These are phyloP conservation scores for Aspergillus oerlinghausenensis DNA, from an alignment of 2,329 filamentous ascomycete genomes.

Conservation along the genomic window DNA sequence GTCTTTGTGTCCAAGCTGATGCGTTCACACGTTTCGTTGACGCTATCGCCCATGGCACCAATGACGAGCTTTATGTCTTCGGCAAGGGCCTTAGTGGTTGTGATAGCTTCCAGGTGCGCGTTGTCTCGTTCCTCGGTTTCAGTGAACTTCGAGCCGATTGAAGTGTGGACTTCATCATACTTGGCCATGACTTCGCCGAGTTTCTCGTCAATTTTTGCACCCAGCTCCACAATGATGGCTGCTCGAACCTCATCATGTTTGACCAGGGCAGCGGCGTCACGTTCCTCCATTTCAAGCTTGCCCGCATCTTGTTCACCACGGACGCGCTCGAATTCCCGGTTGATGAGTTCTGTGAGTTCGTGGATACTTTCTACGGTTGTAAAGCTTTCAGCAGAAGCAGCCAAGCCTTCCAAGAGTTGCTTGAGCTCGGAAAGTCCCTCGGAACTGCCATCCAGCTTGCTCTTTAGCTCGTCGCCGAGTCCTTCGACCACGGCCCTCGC, in stretches of 20 bases:
- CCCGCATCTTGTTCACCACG: slow-evolving; percentile 72
- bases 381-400: slow-evolving; percentile 51
- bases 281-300: slow-evolving; percentile 71
- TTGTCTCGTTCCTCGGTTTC: slow-evolving; percentile 68
- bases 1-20: slow-evolving; percentile 83
- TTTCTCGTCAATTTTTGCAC: slow-evolving; percentile 66
- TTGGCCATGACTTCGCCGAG: slow-evolving; percentile 77
- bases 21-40: slow-evolving; percentile 79
- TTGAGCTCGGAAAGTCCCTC: slow-evolving; percentile 58
- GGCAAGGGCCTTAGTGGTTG: slow-evolving; percentile 70
- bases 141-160: slow-evolving; percentile 68
- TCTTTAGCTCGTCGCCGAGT: slow-evolving; percentile 70
- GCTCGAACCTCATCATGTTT: slow-evolving; percentile 59
- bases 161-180: slow-evolving; percentile 77
- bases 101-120: slow-evolving; percentile 68
- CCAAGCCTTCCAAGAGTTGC: slow-evolving; percentile 62
- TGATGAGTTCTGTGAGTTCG: slow-evolving; percentile 70
- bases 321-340: slow-evolving; percentile 80
- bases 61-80: slow-evolving; percentile 85
- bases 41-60: slow-evolving; percentile 74
- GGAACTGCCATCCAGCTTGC: slow-evolving; percentile 70
- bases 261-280: slow-evolving; percentile 50
- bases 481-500: slow-evolving; percentile 74
- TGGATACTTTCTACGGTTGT: slow-evolving; percentile 58
- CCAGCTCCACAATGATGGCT: slow-evolving; percentile 51